Conservation (phyloP, 2,329 filamentous ascomycete genomes). For the Fonsecaea nubica region DNA sequence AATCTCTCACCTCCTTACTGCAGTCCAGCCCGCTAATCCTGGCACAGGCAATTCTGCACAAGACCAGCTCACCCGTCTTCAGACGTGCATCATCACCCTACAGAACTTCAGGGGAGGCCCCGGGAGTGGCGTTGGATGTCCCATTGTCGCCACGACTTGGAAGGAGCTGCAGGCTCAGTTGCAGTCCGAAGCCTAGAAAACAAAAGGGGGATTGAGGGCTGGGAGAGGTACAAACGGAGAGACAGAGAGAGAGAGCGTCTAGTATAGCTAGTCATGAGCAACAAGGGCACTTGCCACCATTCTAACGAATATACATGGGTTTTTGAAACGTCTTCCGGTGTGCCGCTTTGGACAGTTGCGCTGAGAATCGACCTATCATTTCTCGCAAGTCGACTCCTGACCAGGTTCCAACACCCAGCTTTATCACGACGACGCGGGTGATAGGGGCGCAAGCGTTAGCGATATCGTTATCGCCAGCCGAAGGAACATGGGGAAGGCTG, state of each 20-base stretch:
- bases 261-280: neutral
- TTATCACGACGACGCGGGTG: neutral
- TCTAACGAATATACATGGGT: neutral
- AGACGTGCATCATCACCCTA: constrained; percentile 34
- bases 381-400: neutral
- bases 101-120: constrained; percentile 36
- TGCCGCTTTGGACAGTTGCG: neutral
- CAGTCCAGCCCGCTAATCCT: neutral
- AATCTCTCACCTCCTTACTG: neutral
- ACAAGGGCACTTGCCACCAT: neutral
- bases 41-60: constrained; percentile 29
- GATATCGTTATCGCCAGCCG: neutral
- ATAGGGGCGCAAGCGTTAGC: neutral
- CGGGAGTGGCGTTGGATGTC: constrained; percentile 36
- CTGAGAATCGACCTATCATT: neutral
- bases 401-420: neutral
- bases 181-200: constrained; percentile 33
- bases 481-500: neutral
- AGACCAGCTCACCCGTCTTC: constrained; percentile 34
- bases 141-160: constrained; percentile 35
- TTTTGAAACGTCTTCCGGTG: neutral
- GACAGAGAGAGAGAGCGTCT: neutral
- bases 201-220: neutral
- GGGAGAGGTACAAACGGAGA: neutral
- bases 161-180: constrained; percentile 28